Conservation (phyloP, 1,139 yeast species). For the Yamadazyma songkhlaensis region DNA sequence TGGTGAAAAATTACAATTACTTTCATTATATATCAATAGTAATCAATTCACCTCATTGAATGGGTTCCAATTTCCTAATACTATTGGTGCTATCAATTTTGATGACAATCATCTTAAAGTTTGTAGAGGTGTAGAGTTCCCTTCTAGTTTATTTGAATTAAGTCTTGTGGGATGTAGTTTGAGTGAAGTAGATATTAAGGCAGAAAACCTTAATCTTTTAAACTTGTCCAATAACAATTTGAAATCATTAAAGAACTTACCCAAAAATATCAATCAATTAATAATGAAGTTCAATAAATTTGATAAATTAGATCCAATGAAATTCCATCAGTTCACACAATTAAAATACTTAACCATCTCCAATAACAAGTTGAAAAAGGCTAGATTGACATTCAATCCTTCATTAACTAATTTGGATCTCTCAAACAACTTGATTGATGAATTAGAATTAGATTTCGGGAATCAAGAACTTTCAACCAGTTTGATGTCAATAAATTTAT, state of each 20-base stretch:
- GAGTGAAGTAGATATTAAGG: constrained; percentile 12
- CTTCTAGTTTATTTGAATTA: constrained; percentile 16
- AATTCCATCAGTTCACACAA: constrained; percentile 9
- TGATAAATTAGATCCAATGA: constrained; percentile 2
- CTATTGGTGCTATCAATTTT: constrained; percentile 18
- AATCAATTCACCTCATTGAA: constrained; percentile 15
- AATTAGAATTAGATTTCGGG: constrained; percentile 10
- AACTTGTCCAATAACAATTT: constrained; percentile 10
- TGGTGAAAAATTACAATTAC: constrained; percentile 16
- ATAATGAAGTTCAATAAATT: constrained; percentile 6
- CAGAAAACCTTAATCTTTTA: constrained; percentile 10
- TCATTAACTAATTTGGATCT: constrained; percentile 15
- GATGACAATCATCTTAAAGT: constrained; percentile 18
- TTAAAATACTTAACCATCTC: constrained; percentile 14
- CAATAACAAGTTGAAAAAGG: constrained; percentile 12
- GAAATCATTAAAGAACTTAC: constrained; percentile 2
- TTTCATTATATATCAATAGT: constrained; percentile 19
- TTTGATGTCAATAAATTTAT: constrained; percentile 16
- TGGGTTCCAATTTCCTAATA: constrained; percentile 17
- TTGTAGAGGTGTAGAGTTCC: constrained; percentile 13
- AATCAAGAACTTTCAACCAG: constrained; percentile 11
- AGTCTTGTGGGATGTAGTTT: constrained; percentile 22
- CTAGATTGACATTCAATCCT: constrained; percentile 9
- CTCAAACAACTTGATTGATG: constrained; percentile 15
- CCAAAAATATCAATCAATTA: constrained; percentile 5